Conservation (phyloP, 768 basidiomycete genomes). For the Mrakia frigida region DNA sequence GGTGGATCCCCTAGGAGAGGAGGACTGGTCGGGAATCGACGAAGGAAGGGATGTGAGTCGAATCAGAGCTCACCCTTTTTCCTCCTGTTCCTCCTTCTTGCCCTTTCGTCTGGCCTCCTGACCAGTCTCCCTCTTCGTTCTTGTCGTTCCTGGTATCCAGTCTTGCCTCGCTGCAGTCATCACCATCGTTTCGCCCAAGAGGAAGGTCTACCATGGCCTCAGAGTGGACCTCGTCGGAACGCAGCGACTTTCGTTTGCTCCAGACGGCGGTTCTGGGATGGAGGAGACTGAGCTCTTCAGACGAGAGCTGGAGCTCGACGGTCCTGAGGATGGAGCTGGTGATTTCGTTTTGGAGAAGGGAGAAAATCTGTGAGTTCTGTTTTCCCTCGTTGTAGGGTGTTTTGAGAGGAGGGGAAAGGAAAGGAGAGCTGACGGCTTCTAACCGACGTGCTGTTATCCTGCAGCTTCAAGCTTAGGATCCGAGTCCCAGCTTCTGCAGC, state of each 20-base stretch:
- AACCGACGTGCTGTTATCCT: not conserved
- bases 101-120: not conserved
- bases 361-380: conserved; percentile 19
- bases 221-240: not conserved
- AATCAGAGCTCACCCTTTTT: too few species aligned
- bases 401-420: not conserved
- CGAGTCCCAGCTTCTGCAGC: not conserved
- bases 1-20: not conserved
- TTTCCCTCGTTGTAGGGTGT: not conserved
- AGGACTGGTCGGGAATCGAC: not conserved
- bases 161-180: not conserved
- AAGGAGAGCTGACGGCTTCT: not conserved
- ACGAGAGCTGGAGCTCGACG: conserved; percentile 18
- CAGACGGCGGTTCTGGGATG: not conserved
- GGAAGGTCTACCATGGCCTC: not conserved
- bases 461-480: not conserved
- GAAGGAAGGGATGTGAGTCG: not conserved
- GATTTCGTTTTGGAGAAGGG: conserved; percentile 25
- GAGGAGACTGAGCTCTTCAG: conserved; percentile 14
- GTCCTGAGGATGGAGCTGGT: conserved; percentile 33
- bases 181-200: not conserved
- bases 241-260: not conserved
- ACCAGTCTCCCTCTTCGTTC: not conserved
- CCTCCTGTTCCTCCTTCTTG: not conserved
- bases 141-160: not conserved